A percentile compares a stretch with the other conserved stretches of the same genome.
These are phyloP conservation scores for Penicillium cosmopolitanum DNA, from an alignment of 495 filamentous ascomycete genomes.

Conservation along the genomic window DNA sequence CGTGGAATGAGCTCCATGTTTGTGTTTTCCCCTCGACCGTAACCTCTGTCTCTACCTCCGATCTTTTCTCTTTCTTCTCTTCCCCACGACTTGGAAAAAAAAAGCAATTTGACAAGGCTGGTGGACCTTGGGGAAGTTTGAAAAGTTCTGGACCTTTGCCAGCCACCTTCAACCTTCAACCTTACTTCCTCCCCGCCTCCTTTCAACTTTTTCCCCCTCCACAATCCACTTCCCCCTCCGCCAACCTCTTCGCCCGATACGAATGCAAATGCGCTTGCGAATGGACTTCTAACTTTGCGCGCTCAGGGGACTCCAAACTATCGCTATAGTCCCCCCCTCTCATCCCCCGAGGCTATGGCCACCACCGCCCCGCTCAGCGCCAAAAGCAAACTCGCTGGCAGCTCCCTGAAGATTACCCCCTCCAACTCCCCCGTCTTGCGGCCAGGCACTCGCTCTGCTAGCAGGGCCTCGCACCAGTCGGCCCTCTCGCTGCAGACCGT, in stretches of 20 bases:
- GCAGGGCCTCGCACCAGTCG: slow-evolving; percentile 54
- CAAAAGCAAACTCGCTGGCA: slow-evolving; percentile 42
- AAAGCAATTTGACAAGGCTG: neutral
- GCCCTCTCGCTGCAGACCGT: slow-evolving; percentile 77
- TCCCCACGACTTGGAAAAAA: neutral
- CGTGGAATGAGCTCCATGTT: slow-evolving; percentile 26
- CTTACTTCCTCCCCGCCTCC: slow-evolving; percentile 10
- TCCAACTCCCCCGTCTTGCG: slow-evolving; percentile 74
- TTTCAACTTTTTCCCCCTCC: slow-evolving; percentile 5
- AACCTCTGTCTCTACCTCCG: neutral
- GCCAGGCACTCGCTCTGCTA: slow-evolving; percentile 63
- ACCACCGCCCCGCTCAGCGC: slow-evolving; percentile 36
- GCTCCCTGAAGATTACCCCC: slow-evolving; percentile 72
- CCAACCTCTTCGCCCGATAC: neutral
- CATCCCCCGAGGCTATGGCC: slow-evolving; percentile 39
- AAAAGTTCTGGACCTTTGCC: neutral
- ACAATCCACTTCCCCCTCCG: neutral
- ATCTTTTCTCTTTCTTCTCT: neutral
- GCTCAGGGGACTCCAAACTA: slow-evolving; percentile 33
- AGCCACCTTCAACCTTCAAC: neutral
- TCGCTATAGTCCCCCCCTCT: slow-evolving; percentile 16
- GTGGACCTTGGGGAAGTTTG: neutral
- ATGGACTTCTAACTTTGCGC: slow-evolving; percentile 26
- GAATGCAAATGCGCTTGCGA: slow-evolving; percentile 15
- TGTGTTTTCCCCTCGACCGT: slow-evolving; percentile 1